phyloP scores from a whole-genome alignment of 2,329 filamentous ascomycete species.

The Bipolaris oryzae region DNA sequence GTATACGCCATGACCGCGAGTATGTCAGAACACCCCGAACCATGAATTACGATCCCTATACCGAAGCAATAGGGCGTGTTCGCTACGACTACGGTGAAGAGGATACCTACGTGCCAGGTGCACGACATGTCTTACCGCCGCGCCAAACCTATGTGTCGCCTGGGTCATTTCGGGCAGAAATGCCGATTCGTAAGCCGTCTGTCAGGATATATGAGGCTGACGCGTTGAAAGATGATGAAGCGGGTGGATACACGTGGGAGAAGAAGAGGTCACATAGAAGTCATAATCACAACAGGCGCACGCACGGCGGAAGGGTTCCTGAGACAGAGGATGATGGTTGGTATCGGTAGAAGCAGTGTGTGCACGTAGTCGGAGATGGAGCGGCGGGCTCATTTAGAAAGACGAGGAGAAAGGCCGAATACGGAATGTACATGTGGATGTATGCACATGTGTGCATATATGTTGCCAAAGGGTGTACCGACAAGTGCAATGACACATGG shows the following conservation, averaged over 20 bases:
- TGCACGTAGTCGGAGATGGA: not conserved
- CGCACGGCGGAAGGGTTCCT: not conserved
- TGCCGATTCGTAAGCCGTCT: not conserved
- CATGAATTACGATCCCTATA: too few relatives aligned
- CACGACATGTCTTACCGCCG: not conserved
- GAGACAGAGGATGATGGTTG: not conserved
- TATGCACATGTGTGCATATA: too few relatives aligned
- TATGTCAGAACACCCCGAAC: not conserved
- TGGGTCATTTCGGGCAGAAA: not conserved
- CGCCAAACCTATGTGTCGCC: not conserved
- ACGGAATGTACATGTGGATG: too few relatives aligned
- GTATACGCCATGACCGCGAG: not conserved
- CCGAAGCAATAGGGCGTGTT: not conserved
- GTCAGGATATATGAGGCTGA: not conserved
- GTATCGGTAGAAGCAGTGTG: not conserved
- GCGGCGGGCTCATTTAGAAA: too few relatives aligned
- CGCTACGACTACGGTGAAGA: not conserved
- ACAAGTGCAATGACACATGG: not conserved
- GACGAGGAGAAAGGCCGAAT: too few relatives aligned
- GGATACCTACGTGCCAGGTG: too few relatives aligned
- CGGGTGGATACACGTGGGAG: not conserved
- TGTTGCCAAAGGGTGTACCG: not conserved
- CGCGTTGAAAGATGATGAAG: not conserved
- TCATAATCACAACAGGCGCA: not conserved
- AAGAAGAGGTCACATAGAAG: not conserved